Percentiles rank a stretch among this genome's conserved stretches.
Evolutionary conservation across 805 yeast species (phyloP).

Genomic region (Saturnispora zaruensis): DNA sequence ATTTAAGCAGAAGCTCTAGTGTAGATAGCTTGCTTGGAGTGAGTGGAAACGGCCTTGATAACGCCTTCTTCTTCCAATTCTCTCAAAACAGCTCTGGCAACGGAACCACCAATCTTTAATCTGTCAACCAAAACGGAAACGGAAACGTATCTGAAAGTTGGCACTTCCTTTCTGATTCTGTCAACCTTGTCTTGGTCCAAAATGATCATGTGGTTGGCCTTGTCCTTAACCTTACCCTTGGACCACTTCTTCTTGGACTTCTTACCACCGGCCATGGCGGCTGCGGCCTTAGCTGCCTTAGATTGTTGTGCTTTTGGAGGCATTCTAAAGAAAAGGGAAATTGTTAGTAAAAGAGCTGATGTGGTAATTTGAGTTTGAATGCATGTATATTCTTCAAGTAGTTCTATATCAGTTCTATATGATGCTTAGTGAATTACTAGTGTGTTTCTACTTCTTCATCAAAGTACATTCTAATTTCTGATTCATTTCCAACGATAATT

Average conservation of each 20-base stretch:
- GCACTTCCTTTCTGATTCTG: slow-evolving; percentile 98
- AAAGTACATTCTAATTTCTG: too few species aligned
- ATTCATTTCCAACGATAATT: too few species aligned
- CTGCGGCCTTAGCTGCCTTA: slow-evolving; percentile 99
- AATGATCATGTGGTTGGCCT: slow-evolving; percentile 96
- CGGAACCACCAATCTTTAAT: slow-evolving; percentile 97
- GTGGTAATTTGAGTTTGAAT: neutral
- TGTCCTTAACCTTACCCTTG: slow-evolving; percentile 99
- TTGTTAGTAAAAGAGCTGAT: slow-evolving; percentile 14
- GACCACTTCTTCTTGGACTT: slow-evolving; percentile 99
- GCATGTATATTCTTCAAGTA: neutral
- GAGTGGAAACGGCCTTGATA: slow-evolving; percentile 88
- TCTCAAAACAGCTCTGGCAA: slow-evolving; percentile 96
- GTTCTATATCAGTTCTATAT: too few species aligned
- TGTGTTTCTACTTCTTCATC: too few species aligned
- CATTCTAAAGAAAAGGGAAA: slow-evolving; percentile 43
- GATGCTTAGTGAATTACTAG: too few species aligned
- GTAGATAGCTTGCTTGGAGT: slow-evolving; percentile 96
- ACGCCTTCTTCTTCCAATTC: slow-evolving; percentile 93
- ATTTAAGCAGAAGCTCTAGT: slow-evolving; percentile 67
- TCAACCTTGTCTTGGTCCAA: slow-evolving; percentile 98
- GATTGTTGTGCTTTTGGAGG: slow-evolving; percentile 99
- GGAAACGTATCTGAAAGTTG: slow-evolving; percentile 97
- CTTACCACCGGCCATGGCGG: slow-evolving; percentile 99
- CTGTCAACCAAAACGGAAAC: slow-evolving; percentile 98